Percentiles rank a stretch among this genome's conserved stretches.
phyloP scores from a whole-genome alignment of 345 rosid species.

The Raphanus raphanistrum region DNA sequence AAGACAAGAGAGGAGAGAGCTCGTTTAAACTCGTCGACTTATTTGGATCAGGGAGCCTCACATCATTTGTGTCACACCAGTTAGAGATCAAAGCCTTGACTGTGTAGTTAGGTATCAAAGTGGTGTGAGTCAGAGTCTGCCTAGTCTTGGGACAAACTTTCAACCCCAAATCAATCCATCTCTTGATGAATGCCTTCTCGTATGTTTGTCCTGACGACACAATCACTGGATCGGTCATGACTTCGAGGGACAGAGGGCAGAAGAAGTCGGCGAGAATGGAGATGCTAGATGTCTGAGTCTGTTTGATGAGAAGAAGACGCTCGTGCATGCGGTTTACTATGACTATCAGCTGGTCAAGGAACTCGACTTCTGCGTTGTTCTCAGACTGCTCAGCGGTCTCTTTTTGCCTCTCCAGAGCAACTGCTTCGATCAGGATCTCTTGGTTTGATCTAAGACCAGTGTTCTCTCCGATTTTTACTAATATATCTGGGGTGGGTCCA shows the following conservation, averaged over 20 bases:
- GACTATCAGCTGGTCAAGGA: conserved; percentile 67
- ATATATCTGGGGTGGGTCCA: conserved; percentile 65
- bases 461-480: conserved; percentile 68
- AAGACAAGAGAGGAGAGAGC: conserved; percentile 54
- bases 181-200: conserved; percentile 82
- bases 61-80: conserved; percentile 93
- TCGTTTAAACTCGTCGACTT: conserved; percentile 59
- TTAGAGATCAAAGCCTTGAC: conserved; percentile 89
- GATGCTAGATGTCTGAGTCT: conserved; percentile 70
- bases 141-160: conserved; percentile 96
- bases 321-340: conserved; percentile 74
- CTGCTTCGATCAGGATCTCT: conserved; percentile 88
- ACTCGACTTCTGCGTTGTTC: conserved; percentile 71
- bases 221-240: conserved; percentile 98
- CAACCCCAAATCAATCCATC: conserved; percentile 92
- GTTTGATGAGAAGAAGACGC: conserved; percentile 67
- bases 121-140: conserved; percentile 69
- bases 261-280: conserved; percentile 95
- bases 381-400: conserved; percentile 91
- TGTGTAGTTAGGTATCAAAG: conserved; percentile 90
- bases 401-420: conserved; percentile 91
- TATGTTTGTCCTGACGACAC: conserved; percentile 95
- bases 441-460: conserved; percentile 82
- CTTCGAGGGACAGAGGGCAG: conserved; percentile 92
- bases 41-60: conserved; percentile 76